Base-by-base conservation (phyloP, 2,329 filamentous ascomycete genomes). In the Hirsutella minnesotensis region DNA sequence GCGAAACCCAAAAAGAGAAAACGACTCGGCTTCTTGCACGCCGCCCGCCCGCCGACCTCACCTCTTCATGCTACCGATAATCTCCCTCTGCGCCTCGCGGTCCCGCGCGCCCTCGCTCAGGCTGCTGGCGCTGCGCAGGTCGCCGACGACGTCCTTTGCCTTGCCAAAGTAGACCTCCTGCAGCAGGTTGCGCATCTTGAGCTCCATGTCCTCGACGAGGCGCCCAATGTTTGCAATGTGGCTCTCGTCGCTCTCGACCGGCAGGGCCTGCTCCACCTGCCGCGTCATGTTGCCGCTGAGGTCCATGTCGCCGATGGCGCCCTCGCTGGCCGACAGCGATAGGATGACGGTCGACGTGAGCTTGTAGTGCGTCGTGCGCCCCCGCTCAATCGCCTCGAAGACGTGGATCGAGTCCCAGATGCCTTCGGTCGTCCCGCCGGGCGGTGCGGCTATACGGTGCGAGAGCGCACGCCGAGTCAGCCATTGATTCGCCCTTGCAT, bases 81-180 rank as follows among this genome's bases (percentile, higher is more conserved):
- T 81, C 67, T 95, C 90, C 55, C 81, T 73, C 64, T 96, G 92
- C 45, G 86, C 81, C 53, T 87, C 86, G 48, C 85, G 77, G 51
- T 95, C 90, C 57, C 76, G 78, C 58, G 85, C 87, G 33, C 82
- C 80, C 65, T 95, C 87, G 50, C 86, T 94, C 61, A 96, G 67
- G 49, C 83, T 81, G 41, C 80, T 79, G 50, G 94, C 75, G 65
- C 89, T 96, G 61, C 92, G 77, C 64, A 98, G 67, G 62, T 98
- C 90, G 43, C 90, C 92, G 3, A 98, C 90, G 3, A 98, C 88
- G 65, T 98, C 92, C 75, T 94, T 95, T 43, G 92, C 90, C 73
- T 98, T 98, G 60, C 92, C 92, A 66, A 98, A 98, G 69, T 98
- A 98, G 40, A 98, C 92, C 67, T 98, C 92, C 72, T 98, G 90